These are phyloP conservation scores for Pyrus communis DNA, from an alignment of 306 rosid genomes.

Conservation along the genomic window DNA sequence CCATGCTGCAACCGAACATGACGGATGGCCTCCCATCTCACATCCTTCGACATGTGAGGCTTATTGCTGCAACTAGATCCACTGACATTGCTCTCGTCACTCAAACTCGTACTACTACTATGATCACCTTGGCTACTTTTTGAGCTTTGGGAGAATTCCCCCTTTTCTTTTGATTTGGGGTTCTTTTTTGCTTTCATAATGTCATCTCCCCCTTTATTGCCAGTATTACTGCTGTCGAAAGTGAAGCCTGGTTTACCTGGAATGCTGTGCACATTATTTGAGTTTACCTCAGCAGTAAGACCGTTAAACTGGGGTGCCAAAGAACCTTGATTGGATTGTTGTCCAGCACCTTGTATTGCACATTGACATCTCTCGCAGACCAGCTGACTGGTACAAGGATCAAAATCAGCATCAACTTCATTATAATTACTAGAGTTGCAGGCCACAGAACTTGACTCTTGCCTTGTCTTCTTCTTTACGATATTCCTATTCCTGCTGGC, in stretches of 20 bases:
- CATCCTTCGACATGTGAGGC: constrained; percentile 99
- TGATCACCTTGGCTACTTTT: constrained; percentile 91
- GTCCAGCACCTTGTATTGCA: constrained; percentile 37
- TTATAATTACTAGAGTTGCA: constrained; percentile 29
- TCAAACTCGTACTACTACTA: constrained; percentile 91
- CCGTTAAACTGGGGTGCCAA: constrained; percentile 15
- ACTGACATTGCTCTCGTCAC: constrained; percentile 78
- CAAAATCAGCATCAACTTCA: constrained; percentile 33
- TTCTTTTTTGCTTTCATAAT: constrained; percentile 38
- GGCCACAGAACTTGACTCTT: constrained; percentile 39
- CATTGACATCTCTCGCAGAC: constrained; percentile 85
- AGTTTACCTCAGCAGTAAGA: constrained; percentile 32
- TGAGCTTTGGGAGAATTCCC: constrained; percentile 90
- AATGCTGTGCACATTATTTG: constrained; percentile 26
- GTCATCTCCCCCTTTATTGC: constrained; percentile 31
- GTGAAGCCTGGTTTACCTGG: constrained; percentile 32
- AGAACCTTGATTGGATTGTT: constrained; percentile 35
- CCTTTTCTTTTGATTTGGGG: constrained; percentile 52
- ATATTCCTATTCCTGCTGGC: constrained; percentile 59
- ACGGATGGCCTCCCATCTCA: constrained; percentile 84
- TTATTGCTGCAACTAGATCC: constrained; percentile 84
- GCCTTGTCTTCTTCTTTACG: constrained; percentile 62
- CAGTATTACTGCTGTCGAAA: constrained; percentile 22
- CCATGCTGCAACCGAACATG: constrained; percentile 62
- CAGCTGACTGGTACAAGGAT: constrained; percentile 39